phyloP scores from a whole-genome alignment of 208 protist genomes.

The Herpetomonas tarakana region DNA sequence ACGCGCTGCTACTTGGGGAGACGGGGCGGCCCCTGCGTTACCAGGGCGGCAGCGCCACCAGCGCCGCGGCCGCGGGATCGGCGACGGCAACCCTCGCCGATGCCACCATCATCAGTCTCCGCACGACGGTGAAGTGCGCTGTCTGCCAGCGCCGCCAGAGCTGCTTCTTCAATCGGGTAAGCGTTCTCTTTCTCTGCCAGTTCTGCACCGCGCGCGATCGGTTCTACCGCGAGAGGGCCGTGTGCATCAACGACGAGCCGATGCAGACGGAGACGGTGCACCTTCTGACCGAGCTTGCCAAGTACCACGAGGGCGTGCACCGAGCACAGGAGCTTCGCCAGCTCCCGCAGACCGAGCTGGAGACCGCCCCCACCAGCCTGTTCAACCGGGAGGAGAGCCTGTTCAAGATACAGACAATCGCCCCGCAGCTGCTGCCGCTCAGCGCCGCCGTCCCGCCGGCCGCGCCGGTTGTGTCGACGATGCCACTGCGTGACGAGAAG shows the following conservation, averaged over 20 bases:
- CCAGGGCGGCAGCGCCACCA: not conserved
- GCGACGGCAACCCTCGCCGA: slow-evolving; percentile 27
- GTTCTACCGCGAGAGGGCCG: slow-evolving; percentile 73
- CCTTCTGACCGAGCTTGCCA: slow-evolving; percentile 43
- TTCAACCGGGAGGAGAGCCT: slow-evolving; percentile 30
- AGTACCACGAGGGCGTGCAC: slow-evolving; percentile 31
- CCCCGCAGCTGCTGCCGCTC: not conserved
- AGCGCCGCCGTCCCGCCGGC: not conserved
- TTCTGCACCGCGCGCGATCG: slow-evolving; percentile 78
- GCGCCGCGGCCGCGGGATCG: not conserved
- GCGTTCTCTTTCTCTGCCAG: slow-evolving; percentile 69
- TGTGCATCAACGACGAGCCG: slow-evolving; percentile 84
- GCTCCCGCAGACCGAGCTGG: slow-evolving; percentile 32
- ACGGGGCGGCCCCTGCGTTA: not conserved
- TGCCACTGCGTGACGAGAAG: too few relatives aligned
- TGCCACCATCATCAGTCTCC: slow-evolving; percentile 36
- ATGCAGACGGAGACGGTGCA: slow-evolving; percentile 42
- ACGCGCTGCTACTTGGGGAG: not conserved
- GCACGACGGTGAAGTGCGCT: slow-evolving; percentile 45
- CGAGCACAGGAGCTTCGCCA: slow-evolving; percentile 40
- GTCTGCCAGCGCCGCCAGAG: slow-evolving; percentile 54
- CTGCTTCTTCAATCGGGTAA: slow-evolving; percentile 62
- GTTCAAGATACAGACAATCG: slow-evolving; percentile 21
- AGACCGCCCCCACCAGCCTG: slow-evolving; percentile 22
- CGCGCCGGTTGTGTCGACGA: too few relatives aligned